Evolutionary conservation across 768 basidiomycete species (phyloP).

Genomic region (Termitomyces sp.): DNA sequence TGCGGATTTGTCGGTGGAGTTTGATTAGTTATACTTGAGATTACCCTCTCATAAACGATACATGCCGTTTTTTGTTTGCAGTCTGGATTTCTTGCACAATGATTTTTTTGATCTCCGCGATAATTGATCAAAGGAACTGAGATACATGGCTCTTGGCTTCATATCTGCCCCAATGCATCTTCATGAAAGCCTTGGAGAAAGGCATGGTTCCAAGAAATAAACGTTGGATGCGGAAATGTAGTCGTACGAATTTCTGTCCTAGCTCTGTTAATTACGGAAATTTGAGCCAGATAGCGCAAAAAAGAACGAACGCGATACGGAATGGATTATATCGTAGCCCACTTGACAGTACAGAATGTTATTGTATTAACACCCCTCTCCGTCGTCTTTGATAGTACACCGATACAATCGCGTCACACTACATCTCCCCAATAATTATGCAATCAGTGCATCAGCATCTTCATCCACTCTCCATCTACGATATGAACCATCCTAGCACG

Average conservation of each 20-base stretch:
- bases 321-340: too few species aligned
- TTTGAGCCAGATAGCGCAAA: too few species aligned
- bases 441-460: not conserved
- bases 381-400: too few species aligned
- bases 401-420: not conserved
- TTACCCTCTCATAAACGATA: not conserved
- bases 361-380: too few species aligned
- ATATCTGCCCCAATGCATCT: not conserved
- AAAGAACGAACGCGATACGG: too few species aligned
- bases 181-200: not conserved
- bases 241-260: not conserved
- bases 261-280: too few species aligned
- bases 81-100: not conserved
- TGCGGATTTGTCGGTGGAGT: constrained; percentile 1
- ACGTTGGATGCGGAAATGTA: not conserved
- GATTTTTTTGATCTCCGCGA: constrained; percentile 2
- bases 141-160: not conserved
- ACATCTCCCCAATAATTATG: not conserved
- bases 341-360: too few species aligned
- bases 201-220: not conserved
- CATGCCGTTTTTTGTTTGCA: not conserved
- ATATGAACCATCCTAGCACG: constrained; percentile 4
- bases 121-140: not conserved
- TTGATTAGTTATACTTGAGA: not conserved
- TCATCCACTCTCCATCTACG: not conserved